phyloP scores from a whole-genome alignment of 768 basidiomycete genomes.

The Amyloporia xantha region DNA sequence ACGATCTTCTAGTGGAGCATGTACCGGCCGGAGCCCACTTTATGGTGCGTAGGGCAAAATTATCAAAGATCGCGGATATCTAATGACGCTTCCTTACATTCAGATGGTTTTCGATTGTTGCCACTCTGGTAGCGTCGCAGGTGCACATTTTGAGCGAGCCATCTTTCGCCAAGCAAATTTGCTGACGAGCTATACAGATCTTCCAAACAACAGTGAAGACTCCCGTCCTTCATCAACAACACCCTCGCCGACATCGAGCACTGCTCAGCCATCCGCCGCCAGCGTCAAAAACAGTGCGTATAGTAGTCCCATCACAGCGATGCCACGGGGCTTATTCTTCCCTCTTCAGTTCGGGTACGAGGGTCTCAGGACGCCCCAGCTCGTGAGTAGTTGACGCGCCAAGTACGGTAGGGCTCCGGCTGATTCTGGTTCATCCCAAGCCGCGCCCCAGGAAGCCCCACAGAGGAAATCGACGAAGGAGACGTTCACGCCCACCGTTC shows the following conservation, averaged over 20 bases:
- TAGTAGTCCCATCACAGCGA: too few relatives aligned
- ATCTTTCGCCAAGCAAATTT: not conserved
- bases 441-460: not conserved
- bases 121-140: conserved; percentile 11
- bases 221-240: not conserved
- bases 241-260: not conserved
- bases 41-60: conserved; percentile 19
- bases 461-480: not conserved
- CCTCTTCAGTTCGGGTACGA: not conserved
- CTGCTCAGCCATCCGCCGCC: not conserved
- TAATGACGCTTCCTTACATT: not conserved
- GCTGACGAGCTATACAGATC: conserved; percentile 5
- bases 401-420: too few relatives aligned
- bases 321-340: not conserved
- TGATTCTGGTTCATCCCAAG: not conserved
- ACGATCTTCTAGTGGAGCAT: conserved; percentile 16
- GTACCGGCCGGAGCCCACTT: conserved; percentile 18
- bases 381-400: not conserved
- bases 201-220: conserved; percentile 9
- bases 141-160: not conserved
- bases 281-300: conserved; percentile 3
- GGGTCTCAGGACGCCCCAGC: conserved; percentile 1
- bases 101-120: conserved; percentile 8
- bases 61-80: not conserved
- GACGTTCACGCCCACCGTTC: not conserved